Evolutionary conservation across 169 alveolate genomes (phyloP).

Genomic region (Amoebophrya sp.): DNA sequence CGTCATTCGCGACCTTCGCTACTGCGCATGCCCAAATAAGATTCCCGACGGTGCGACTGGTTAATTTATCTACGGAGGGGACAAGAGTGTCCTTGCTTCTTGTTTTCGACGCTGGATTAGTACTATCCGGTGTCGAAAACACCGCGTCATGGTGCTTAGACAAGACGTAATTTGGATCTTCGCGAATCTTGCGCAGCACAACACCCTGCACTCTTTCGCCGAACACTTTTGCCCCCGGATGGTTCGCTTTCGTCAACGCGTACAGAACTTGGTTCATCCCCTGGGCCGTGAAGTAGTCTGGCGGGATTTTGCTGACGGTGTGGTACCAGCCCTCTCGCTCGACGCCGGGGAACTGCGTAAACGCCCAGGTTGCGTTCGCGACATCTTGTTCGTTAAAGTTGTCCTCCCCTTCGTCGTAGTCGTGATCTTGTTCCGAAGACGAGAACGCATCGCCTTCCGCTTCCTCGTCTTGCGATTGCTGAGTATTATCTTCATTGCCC

Average conservation of each 20-base stretch:
- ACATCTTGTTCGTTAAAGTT: neutral
- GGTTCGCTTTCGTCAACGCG: neutral
- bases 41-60: neutral
- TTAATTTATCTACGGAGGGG: neutral
- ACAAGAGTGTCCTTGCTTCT: neutral
- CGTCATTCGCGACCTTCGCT: neutral
- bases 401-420: neutral
- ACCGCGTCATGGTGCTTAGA: neutral
- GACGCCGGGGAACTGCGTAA: neutral
- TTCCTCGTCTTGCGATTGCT: too few relatives aligned
- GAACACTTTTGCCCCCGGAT: neutral
- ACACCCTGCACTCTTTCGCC: neutral
- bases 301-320: neutral
- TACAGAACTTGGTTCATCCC: neutral
- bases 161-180: neutral
- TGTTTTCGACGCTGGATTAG: neutral
- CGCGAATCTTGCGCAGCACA: neutral
- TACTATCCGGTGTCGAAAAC: neutral
- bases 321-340: neutral
- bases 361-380: neutral
- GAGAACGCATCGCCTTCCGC: too few relatives aligned
- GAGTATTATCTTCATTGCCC: too few relatives aligned
- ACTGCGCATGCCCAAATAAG: neutral
- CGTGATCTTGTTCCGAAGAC: too few relatives aligned
- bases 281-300: neutral